Evolutionary conservation across 176 grass and related monocot genomes (phyloP).

Genomic region (Puccinellia tenuiflora): DNA sequence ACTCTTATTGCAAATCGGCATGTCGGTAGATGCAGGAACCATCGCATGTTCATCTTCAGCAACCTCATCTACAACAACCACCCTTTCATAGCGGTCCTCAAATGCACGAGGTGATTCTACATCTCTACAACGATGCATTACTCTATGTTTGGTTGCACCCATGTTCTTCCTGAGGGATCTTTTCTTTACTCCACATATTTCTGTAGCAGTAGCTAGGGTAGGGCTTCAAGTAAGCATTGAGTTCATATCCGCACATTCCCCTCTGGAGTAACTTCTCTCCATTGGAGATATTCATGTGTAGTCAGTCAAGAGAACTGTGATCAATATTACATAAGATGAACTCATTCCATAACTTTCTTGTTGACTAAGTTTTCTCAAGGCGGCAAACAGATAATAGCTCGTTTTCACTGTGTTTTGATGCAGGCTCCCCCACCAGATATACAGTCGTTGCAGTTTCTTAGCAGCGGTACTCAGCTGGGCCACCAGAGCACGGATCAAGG

Average conservation of each 20-base stretch:
- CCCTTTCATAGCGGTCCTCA: constrained; percentile 55
- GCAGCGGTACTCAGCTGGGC: constrained; percentile 61
- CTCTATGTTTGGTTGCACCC: not conserved
- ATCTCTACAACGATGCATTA: not conserved
- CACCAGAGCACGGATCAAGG: constrained; percentile 74
- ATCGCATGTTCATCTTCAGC: constrained; percentile 37
- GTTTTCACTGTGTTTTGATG: constrained; percentile 5
- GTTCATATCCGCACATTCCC: not conserved
- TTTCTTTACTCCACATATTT: not conserved
- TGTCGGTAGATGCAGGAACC: constrained; percentile 65
- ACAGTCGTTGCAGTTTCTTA: constrained; percentile 71
- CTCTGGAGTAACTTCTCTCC: not conserved
- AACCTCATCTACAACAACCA: constrained; percentile 60
- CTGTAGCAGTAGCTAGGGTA: not conserved
- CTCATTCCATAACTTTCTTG: not conserved
- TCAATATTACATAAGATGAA: not conserved
- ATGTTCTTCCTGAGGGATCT: not conserved
- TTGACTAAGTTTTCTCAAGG: constrained; percentile 11
- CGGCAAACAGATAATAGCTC: not conserved
- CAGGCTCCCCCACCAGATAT: constrained; percentile 54
- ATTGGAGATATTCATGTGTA: not conserved
- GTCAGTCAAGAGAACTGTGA: not conserved
- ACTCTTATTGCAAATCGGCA: not conserved
- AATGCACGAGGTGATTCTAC: constrained; percentile 57
- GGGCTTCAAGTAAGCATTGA: not conserved